These are phyloP conservation scores for Leccinellum rugosiceps DNA, from an alignment of 768 basidiomycete genomes.

Conservation along the genomic window DNA sequence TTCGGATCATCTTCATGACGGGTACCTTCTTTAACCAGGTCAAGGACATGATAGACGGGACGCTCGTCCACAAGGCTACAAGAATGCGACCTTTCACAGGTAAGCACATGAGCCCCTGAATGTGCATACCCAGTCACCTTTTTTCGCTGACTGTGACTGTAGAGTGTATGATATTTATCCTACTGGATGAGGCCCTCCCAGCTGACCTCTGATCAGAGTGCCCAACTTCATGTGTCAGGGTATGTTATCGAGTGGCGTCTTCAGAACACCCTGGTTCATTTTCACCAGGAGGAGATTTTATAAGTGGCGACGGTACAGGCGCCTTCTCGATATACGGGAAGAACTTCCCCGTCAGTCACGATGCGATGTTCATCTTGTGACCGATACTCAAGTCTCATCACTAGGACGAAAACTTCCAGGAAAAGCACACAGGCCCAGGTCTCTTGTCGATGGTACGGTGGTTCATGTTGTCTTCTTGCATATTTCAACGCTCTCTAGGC, in stretches of 20 bases:
- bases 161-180: conserved; percentile 61
- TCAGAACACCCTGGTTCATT: neutral
- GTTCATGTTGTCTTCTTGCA: neutral
- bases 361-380: neutral
- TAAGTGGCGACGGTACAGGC: conserved; percentile 94
- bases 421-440: conserved; percentile 85
- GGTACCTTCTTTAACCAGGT: conserved; percentile 9
- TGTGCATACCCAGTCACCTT: conserved; percentile 1
- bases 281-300: conserved; percentile 80
- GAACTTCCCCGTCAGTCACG: conserved; percentile 71
- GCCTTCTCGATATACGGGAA: conserved; percentile 96
- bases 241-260: conserved; percentile 5
- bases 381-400: neutral
- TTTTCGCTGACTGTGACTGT: conserved; percentile 7
- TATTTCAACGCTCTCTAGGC: conserved; percentile 49
- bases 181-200: conserved; percentile 1
- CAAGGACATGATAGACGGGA: conserved; percentile 38
- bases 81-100: conserved; percentile 90
- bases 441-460: conserved; percentile 81
- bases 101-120: conserved; percentile 33
- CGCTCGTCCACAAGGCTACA: conserved; percentile 86
- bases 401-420: conserved; percentile 92
- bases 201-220: conserved; percentile 45
- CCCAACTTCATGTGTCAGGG: conserved; percentile 98
- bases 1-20: conserved; percentile 11